phyloP scores from a whole-genome alignment of 768 basidiomycete genomes.

The Pleurotus tuber-regium region DNA sequence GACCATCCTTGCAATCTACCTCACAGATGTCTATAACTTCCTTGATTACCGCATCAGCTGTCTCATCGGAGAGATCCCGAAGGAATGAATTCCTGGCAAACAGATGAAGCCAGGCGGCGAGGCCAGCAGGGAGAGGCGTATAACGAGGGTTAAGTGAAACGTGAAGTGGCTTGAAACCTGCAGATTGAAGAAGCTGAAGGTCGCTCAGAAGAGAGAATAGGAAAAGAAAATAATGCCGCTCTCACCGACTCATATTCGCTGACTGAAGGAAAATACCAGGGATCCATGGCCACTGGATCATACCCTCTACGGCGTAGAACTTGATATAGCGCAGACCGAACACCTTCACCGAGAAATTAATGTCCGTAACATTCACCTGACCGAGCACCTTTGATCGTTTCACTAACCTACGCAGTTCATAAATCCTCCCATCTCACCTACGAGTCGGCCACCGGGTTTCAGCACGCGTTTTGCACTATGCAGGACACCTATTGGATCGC shows the following conservation, averaged over 20 bases:
- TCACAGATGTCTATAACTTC: conserved; percentile 57
- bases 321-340: conserved; percentile 55
- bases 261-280: conserved; percentile 82
- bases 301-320: conserved; percentile 51
- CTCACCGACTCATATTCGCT: conserved; percentile 61
- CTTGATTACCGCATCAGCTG: conserved; percentile 57
- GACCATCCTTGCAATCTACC: conserved; percentile 55
- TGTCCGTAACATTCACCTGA: neutral
- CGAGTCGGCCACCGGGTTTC: conserved; percentile 69
- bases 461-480: conserved; percentile 56
- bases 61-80: conserved; percentile 44
- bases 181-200: conserved; percentile 49
- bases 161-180: conserved; percentile 54
- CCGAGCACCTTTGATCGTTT: too few species aligned
- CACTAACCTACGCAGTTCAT: conserved; percentile 66
- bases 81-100: conserved; percentile 67
- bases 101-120: conserved; percentile 65
- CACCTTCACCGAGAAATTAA: conserved; percentile 41
- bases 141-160: conserved; percentile 55
- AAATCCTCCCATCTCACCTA: conserved; percentile 77
- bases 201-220: conserved; percentile 2
- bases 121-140: conserved; percentile 48
- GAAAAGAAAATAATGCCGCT: neutral
- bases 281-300: conserved; percentile 61
- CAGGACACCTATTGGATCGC: conserved; percentile 64